phyloP scores from a whole-genome alignment of 345 rosid genomes.

The Geranium rotundifolium region DNA sequence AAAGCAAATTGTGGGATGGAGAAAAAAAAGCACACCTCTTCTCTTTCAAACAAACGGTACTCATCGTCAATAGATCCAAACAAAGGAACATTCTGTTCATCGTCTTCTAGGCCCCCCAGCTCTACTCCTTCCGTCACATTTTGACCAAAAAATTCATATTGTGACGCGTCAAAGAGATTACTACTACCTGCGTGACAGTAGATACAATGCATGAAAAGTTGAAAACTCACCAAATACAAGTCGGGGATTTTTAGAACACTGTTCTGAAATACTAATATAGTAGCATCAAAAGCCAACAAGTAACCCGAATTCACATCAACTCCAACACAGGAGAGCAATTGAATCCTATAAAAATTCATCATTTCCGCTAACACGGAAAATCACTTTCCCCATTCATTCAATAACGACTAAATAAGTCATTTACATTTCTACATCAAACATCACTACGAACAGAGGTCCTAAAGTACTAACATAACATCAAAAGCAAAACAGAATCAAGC shows the following conservation, averaged over 20 bases:
- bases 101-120: conserved; percentile 62
- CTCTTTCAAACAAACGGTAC: conserved; percentile 70
- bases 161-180: conserved; percentile 55
- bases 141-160: conserved; percentile 68
- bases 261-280: too few species aligned
- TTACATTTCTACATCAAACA: too few species aligned
- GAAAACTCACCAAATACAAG: too few species aligned
- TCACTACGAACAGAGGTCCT: too few species aligned
- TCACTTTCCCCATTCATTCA: too few species aligned
- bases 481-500: too few species aligned
- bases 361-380: too few species aligned
- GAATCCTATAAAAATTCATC: background rate
- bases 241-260: too few species aligned
- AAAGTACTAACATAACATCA: too few species aligned
- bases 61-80: conserved; percentile 60
- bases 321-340: background rate
- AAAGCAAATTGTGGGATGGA: background rate
- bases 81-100: conserved; percentile 20
- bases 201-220: background rate
- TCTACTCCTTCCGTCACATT: conserved; percentile 42
- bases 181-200: conserved; percentile 14
- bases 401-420: too few species aligned
- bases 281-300: too few species aligned
- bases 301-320: too few species aligned
- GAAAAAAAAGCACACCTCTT: conserved; percentile 35